Evolutionary conservation across 352 stramenopile genomes (phyloP).

Genomic region (Phytophthora sp.): DNA sequence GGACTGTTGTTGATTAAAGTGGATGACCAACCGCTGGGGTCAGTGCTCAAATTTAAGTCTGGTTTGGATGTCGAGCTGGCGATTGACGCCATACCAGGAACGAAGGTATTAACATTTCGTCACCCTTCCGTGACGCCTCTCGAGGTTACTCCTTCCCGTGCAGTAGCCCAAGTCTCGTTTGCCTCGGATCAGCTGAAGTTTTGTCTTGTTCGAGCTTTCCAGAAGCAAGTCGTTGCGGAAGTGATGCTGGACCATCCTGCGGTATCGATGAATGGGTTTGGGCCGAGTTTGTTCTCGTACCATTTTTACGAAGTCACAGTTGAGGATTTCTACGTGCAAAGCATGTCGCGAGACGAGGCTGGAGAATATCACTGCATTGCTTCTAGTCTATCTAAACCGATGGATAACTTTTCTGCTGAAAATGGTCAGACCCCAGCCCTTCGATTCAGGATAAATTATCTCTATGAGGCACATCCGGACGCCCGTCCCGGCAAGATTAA

Average conservation of each 20-base stretch:
- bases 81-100: slow-evolving; percentile 56
- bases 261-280: slow-evolving; percentile 75
- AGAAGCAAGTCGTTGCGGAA: slow-evolving; percentile 68
- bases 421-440: slow-evolving; percentile 35
- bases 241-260: slow-evolving; percentile 53
- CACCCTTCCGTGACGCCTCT: slow-evolving; percentile 64
- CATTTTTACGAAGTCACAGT: slow-evolving; percentile 77
- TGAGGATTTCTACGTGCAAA: slow-evolving; percentile 82
- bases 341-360: slow-evolving; percentile 47
- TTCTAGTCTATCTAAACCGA: slow-evolving; percentile 59
- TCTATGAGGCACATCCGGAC: slow-evolving; percentile 73
- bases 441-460: slow-evolving; percentile 68
- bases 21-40: slow-evolving; percentile 61
- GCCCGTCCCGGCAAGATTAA: slow-evolving; percentile 45
- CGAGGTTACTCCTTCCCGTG: slow-evolving; percentile 59
- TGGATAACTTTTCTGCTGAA: slow-evolving; percentile 13
- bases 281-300: slow-evolving; percentile 80
- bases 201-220: slow-evolving; percentile 67
- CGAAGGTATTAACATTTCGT: slow-evolving; percentile 80
- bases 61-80: slow-evolving; percentile 57
- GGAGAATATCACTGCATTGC: slow-evolving; percentile 71
- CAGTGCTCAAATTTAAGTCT: slow-evolving; percentile 58
- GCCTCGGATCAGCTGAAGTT: slow-evolving; percentile 69
- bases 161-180: slow-evolving; percentile 60
- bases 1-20: slow-evolving; percentile 79